Evolutionary conservation across 768 basidiomycete species (phyloP).

Genomic region (Russula vinacea): DNA sequence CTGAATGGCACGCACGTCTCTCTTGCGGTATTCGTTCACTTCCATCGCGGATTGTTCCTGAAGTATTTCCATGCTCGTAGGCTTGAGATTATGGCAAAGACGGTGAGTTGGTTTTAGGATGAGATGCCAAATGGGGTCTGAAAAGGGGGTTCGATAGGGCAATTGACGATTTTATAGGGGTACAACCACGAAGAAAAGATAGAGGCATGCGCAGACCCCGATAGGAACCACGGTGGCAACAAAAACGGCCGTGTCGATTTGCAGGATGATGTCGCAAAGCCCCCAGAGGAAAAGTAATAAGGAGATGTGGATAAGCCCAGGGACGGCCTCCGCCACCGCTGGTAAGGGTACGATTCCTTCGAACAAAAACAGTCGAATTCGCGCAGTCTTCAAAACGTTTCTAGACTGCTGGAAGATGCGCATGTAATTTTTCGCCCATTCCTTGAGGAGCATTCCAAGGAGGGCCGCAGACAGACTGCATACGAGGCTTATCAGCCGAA

Average conservation of each 20-base stretch:
- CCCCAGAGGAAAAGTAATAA: slow-evolving; percentile 31
- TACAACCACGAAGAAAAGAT: slow-evolving; percentile 15
- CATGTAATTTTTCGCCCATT: slow-evolving; percentile 46
- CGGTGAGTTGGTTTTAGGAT: neutral
- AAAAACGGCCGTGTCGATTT: slow-evolving; percentile 29
- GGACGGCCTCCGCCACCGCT: slow-evolving; percentile 43
- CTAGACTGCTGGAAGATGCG: slow-evolving; percentile 35
- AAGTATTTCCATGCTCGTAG: neutral
- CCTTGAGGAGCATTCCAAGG: slow-evolving; percentile 47
- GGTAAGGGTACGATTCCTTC: slow-evolving; percentile 44
- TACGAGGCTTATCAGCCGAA: slow-evolving; percentile 41
- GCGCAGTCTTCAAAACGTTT: slow-evolving; percentile 36
- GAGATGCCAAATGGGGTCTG: slow-evolving; percentile 6
- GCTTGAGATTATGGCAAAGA: neutral
- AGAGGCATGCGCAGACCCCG: slow-evolving; percentile 2
- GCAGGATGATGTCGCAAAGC: slow-evolving; percentile 44
- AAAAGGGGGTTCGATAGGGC: slow-evolving; percentile 6
- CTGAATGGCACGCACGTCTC: slow-evolving; percentile 10
- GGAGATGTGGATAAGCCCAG: slow-evolving; percentile 46
- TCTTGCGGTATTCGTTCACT: neutral
- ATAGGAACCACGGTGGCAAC: slow-evolving; percentile 14
- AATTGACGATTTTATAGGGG: slow-evolving; percentile 13
- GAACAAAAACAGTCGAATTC: slow-evolving; percentile 40
- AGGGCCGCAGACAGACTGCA: slow-evolving; percentile 46
- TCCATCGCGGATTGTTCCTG: slow-evolving; percentile 13